These are phyloP conservation scores for Amanita fuliginea DNA, from an alignment of 768 basidiomycete genomes.

Conservation along the genomic window DNA sequence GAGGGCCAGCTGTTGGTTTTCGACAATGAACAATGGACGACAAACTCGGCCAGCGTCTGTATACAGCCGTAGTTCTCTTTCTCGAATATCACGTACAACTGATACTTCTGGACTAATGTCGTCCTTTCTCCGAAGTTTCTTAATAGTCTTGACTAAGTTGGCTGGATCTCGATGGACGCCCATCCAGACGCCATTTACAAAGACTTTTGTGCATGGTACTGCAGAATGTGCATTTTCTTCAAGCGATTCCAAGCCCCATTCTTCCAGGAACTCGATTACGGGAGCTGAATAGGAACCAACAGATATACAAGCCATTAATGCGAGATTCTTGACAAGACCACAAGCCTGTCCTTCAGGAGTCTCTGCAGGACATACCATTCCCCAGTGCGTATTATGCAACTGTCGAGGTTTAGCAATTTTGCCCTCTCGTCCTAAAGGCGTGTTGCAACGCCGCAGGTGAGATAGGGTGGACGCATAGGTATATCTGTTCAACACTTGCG, in stretches of 20 bases:
- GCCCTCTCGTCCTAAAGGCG: constrained; percentile 94
- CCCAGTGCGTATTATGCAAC: constrained; percentile 99
- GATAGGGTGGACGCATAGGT: constrained; percentile 98
- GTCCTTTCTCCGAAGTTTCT: constrained; percentile 84
- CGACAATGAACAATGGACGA: constrained; percentile 94
- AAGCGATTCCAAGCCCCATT: constrained; percentile 93
- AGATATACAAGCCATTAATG: constrained; percentile 96
- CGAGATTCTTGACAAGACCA: constrained; percentile 96
- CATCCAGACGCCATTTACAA: constrained; percentile 99
- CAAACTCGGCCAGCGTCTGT: constrained; percentile 97
- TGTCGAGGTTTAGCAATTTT: constrained; percentile 99
- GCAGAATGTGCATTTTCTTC: constrained; percentile 87
- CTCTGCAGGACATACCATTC: constrained; percentile 99
- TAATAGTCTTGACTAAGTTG: constrained; percentile 86
- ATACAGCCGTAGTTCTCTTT: constrained; percentile 86
- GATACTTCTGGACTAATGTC: constrained; percentile 96
- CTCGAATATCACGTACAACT: constrained; percentile 95
- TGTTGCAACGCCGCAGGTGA: constrained; percentile 96
- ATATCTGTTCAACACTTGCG: constrained; percentile 96
- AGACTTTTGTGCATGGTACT: constrained; percentile 87
- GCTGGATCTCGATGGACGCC: constrained; percentile 95
- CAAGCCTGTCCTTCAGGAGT: constrained; percentile 99
- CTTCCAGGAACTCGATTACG: constrained; percentile 96
- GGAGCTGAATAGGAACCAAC: constrained; percentile 94
- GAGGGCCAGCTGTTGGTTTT: constrained; percentile 75